A percentile compares a stretch with the other conserved stretches of the same genome.
Conservation (phyloP, 257 asterid species). For the Solanum clarkiae region DNA sequence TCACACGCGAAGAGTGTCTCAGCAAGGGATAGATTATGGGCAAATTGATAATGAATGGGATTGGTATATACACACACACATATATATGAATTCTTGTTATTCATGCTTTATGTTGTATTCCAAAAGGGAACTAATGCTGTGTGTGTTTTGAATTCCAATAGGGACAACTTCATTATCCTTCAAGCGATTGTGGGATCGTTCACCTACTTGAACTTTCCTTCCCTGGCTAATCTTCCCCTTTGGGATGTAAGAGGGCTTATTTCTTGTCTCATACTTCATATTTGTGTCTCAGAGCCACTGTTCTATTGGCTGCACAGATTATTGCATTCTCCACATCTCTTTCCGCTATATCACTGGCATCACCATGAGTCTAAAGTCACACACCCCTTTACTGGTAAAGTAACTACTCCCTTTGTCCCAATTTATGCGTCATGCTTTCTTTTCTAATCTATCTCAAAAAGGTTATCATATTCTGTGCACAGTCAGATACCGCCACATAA, state of each 20-base stretch:
- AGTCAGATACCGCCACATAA: not conserved
- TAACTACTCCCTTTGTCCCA: not conserved
- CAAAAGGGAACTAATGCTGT: not conserved
- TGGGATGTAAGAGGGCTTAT: conserved; percentile 60
- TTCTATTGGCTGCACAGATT: conserved; percentile 79
- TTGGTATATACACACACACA: conserved; percentile 45
- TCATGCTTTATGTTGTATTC: not conserved
- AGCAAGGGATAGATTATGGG: conserved; percentile 53
- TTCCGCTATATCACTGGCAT: conserved; percentile 64
- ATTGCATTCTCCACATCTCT: conserved; percentile 47
- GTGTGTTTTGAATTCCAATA: conserved; percentile 14
- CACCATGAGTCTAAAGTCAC: conserved; percentile 71
- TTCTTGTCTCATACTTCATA: conserved; percentile 57
- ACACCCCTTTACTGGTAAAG: conserved; percentile 74
- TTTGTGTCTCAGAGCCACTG: conserved; percentile 71
- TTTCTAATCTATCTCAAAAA: not conserved
- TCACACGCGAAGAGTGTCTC: conserved; percentile 34
- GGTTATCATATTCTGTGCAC: not conserved
- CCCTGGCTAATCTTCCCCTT: conserved; percentile 37
- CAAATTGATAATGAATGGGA: conserved; percentile 91
- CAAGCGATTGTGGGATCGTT: conserved; percentile 46
- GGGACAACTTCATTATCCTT: conserved; percentile 85
- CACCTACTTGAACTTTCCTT: conserved; percentile 46
- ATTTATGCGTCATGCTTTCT: not conserved
- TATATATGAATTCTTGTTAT: not conserved